Evolutionary conservation across 805 yeast genomes (phyloP).

Genomic region (Metschnikowia lachancei): DNA sequence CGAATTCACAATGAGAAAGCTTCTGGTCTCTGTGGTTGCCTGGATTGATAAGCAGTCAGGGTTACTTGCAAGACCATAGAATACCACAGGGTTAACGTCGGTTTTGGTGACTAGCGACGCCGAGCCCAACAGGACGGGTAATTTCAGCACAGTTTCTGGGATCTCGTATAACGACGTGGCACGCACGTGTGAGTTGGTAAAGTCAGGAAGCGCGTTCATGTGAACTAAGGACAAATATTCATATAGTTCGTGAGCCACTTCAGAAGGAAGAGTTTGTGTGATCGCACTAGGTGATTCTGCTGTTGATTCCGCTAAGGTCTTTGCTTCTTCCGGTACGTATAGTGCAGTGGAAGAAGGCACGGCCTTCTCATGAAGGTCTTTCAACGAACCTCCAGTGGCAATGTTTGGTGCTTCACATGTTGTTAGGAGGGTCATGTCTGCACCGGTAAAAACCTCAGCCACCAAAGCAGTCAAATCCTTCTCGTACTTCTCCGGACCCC

Average conservation of each 20-base stretch:
- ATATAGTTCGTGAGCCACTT: slow-evolving; percentile 9
- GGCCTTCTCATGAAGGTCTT: not conserved
- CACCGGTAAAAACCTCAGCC: slow-evolving; percentile 7
- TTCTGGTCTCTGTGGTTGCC: slow-evolving; percentile 8
- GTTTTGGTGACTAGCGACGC: not conserved
- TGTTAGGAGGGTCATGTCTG: slow-evolving; percentile 3
- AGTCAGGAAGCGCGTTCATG: slow-evolving; percentile 15
- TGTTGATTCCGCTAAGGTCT: too few relatives aligned
- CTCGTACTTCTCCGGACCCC: slow-evolving; percentile 1
- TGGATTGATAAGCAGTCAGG: slow-evolving; percentile 10
- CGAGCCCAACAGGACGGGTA: not conserved
- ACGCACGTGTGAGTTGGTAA: slow-evolving; percentile 10
- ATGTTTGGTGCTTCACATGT: not conserved
- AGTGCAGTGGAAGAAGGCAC: not conserved
- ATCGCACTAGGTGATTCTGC: not conserved
- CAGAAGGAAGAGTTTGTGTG: not conserved
- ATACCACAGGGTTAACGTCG: slow-evolving; percentile 7
- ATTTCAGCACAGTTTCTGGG: slow-evolving; percentile 1
- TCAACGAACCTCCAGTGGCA: not conserved
- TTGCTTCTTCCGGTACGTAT: not conserved
- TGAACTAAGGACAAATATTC: slow-evolving; percentile 18
- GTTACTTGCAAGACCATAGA: slow-evolving; percentile 3
- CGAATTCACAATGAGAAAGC: slow-evolving; percentile 1
- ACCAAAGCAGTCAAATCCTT: slow-evolving; percentile 14
- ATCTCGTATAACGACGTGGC: slow-evolving; percentile 13